Percentiles rank a stretch among this genome's conserved stretches.
phyloP scores from a whole-genome alignment of 306 rosid species.

The Rosa chinensis region DNA sequence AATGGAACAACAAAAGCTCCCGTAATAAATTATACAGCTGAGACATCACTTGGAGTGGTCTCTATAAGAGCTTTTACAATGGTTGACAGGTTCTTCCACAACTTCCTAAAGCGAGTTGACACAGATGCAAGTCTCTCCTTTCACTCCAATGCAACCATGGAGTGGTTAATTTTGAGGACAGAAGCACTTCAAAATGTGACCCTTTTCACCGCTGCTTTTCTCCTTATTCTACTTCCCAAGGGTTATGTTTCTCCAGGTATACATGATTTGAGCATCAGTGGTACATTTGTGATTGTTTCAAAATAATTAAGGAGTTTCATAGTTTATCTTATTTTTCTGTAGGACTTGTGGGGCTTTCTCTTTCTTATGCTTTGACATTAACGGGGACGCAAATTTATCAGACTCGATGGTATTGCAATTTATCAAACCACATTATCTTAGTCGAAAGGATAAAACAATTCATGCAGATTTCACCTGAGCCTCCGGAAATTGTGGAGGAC shows the following conservation, averaged over 20 bases:
- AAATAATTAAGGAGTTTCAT: not conserved
- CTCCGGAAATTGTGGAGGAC: conserved; percentile 55
- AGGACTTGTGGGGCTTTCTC: conserved; percentile 78
- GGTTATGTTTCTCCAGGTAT: conserved; percentile 57
- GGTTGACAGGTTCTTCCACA: conserved; percentile 49
- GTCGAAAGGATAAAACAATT: conserved; percentile 83
- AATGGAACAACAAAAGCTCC: conserved; percentile 94
- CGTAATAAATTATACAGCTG: conserved; percentile 65
- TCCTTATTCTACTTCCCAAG: conserved; percentile 59
- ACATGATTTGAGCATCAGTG: not conserved
- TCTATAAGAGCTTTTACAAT: conserved; percentile 69
- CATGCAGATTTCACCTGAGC: conserved; percentile 61
- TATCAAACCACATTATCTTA: conserved; percentile 58
- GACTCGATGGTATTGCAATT: conserved; percentile 49
- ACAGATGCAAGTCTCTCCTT: conserved; percentile 64
- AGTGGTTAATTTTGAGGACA: conserved; percentile 65
- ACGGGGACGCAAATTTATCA: conserved; percentile 39
- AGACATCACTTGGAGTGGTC: conserved; percentile 78
- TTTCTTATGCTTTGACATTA: conserved; percentile 63
- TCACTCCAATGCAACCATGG: conserved; percentile 56
- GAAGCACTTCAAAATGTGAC: conserved; percentile 71
- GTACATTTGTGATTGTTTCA: not conserved
- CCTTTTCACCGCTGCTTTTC: conserved; percentile 56
- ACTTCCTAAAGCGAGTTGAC: conserved; percentile 60
- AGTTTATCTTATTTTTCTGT: conserved; percentile 13